Conservation (phyloP, 164 flowering plant species). For the Chloranthus sessilifolius region DNA sequence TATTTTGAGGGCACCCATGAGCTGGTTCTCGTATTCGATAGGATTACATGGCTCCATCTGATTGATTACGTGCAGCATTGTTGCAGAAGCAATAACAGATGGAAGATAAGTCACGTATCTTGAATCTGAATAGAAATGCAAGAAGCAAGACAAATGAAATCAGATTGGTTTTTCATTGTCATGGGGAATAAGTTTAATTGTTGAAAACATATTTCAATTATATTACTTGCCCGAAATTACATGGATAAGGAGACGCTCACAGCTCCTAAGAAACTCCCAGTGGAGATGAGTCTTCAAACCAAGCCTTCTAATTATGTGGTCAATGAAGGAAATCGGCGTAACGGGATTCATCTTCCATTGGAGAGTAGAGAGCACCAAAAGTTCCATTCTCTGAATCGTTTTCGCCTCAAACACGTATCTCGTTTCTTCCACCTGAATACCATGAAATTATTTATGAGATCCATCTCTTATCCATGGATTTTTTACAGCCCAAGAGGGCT, state of each 20-base stretch:
- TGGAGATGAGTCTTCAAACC: conserved; percentile 40
- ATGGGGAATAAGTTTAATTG: no score
- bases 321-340: conserved; percentile 70
- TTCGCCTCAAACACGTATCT: conserved; percentile 68
- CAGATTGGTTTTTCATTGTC: neutral
- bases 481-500: no score
- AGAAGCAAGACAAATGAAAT: neutral
- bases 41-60: conserved; percentile 49
- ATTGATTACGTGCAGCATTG: conserved; percentile 61
- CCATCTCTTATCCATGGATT: no score
- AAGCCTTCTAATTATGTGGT: conserved; percentile 56
- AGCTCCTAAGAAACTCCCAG: conserved; percentile 51
- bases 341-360: conserved; percentile 89
- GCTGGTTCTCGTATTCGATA: conserved; percentile 48
- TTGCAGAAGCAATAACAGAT: conserved; percentile 66
- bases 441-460: no score
- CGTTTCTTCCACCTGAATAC: conserved; percentile 59
- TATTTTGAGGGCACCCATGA: conserved; percentile 51
- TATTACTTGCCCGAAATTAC: conserved; percentile 43
- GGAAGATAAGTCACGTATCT: conserved; percentile 35
- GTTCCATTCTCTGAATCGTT: conserved; percentile 82
- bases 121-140: conserved; percentile 24
- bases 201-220: neutral
- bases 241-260: conserved; percentile 47
- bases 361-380: conserved; percentile 70